These are phyloP conservation scores for Salisapilia sapeloensis DNA, from an alignment of 352 stramenopile genomes.

Conservation along the genomic window DNA sequence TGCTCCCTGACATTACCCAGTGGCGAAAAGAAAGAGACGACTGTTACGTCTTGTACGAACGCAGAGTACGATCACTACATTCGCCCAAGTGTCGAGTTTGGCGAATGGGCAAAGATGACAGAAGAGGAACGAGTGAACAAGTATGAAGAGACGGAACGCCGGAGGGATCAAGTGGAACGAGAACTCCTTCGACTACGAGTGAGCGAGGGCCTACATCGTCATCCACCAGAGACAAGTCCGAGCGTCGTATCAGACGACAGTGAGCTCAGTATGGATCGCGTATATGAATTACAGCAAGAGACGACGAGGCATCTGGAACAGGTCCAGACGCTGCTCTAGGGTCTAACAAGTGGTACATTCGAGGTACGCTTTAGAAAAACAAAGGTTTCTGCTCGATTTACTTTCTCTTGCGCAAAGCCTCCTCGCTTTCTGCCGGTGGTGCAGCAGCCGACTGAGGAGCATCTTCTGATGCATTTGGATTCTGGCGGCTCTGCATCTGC, in stretches of 20 bases:
- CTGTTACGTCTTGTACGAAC: slow-evolving; percentile 14
- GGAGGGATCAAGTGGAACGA: slow-evolving; percentile 9
- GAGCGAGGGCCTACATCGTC: slow-evolving; percentile 14
- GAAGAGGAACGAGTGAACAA: slow-evolving; percentile 27
- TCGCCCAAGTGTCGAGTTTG: slow-evolving; percentile 30
- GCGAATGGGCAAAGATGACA: slow-evolving; percentile 40
- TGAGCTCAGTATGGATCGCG: slow-evolving; percentile 8
- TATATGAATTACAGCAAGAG: slow-evolving; percentile 22
- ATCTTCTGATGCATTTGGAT: slow-evolving; percentile 29
- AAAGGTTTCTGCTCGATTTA: slow-evolving; percentile 8
- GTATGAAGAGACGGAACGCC: slow-evolving; percentile 12
- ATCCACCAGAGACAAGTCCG: slow-evolving; percentile 2
- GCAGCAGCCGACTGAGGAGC: slow-evolving; percentile 8
- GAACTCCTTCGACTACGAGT: slow-evolving; percentile 30
- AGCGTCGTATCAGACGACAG: slow-evolving; percentile 2
- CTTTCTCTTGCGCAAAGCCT: slow-evolving; percentile 50
- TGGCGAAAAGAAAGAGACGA: slow-evolving; percentile 16
- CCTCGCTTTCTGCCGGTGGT: slow-evolving; percentile 9
- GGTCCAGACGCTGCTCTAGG: slow-evolving; percentile 12
- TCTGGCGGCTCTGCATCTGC: slow-evolving; percentile 54
- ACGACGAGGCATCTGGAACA: slow-evolving; percentile 32
- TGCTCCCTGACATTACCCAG: slow-evolving; percentile 40
- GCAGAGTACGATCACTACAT: slow-evolving; percentile 32
- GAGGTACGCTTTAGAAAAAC: background rate
- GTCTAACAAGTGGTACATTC: too few relatives aligned